Evolutionary conservation across 148 eudicot species (phyloP).

Genomic region (Camellia sinensis): DNA sequence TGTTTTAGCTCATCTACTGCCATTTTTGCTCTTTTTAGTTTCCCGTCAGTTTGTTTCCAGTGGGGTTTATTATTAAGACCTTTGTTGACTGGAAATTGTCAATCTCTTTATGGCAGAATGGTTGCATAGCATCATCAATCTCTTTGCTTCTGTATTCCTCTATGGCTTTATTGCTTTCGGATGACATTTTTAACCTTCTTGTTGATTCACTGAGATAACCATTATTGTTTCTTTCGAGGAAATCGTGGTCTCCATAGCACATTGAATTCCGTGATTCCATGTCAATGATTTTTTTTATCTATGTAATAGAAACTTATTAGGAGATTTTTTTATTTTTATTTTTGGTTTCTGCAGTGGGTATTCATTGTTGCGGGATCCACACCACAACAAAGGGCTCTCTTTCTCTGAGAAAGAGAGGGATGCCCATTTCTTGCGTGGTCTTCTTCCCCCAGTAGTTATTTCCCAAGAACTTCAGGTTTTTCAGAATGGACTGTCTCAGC

Average conservation of each 20-base stretch:
- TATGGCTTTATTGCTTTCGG: background rate
- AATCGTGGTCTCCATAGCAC: background rate
- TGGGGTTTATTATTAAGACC: too few species aligned
- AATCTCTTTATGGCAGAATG: background rate
- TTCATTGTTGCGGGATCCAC: constrained; percentile 90
- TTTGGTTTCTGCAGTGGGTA: constrained; percentile 63
- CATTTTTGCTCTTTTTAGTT: background rate
- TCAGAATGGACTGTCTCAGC: background rate
- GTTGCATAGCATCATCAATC: background rate
- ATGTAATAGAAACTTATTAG: background rate
- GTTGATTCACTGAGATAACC: background rate
- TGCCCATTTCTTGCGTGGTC: constrained; percentile 88
- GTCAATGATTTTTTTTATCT: background rate
- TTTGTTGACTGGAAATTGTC: background rate
- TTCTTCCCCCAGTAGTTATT: constrained; percentile 83
- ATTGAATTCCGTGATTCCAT: constrained; percentile 9
- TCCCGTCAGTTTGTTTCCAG: background rate
- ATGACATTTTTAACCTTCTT: background rate
- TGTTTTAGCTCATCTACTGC: background rate
- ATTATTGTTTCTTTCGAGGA: background rate
- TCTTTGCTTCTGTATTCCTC: background rate
- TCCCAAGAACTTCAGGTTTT: constrained; percentile 79
- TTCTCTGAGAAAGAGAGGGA: constrained; percentile 89
- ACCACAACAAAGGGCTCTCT: constrained; percentile 89
- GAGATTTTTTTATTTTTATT: background rate